Evolutionary conservation across 768 basidiomycete species (phyloP).

Genomic region (Boletus coccyginus): DNA sequence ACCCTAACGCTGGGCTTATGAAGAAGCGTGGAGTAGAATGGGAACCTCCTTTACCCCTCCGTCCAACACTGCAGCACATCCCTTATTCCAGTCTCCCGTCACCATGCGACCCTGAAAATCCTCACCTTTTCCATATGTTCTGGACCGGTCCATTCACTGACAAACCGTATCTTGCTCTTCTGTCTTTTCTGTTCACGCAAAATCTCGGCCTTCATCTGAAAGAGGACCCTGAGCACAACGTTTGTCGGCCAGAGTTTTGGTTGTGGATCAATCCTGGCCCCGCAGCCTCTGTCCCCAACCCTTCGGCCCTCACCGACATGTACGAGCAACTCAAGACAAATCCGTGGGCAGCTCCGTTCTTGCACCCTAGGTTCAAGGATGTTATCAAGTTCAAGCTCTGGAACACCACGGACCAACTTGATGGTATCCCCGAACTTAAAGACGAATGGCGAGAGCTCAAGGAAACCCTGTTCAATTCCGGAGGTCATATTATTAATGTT

Average conservation of each 20-base stretch:
- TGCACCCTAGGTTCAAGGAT: slow-evolving; percentile 89
- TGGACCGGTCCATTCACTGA: slow-evolving; percentile 99
- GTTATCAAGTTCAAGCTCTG: slow-evolving; percentile 94
- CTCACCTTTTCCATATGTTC: slow-evolving; percentile 96
- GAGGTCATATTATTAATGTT: slow-evolving; percentile 70
- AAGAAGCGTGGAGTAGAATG: slow-evolving; percentile 61
- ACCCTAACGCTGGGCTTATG: slow-evolving; percentile 52
- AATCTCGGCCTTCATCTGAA: slow-evolving; percentile 80
- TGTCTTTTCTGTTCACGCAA: slow-evolving; percentile 96
- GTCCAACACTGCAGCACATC: slow-evolving; percentile 49
- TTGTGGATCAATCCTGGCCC: slow-evolving; percentile 99
- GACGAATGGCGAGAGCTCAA: slow-evolving; percentile 82
- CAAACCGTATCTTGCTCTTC: slow-evolving; percentile 93
- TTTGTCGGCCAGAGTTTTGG: slow-evolving; percentile 93
- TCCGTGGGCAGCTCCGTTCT: slow-evolving; percentile 94
- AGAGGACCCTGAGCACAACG: slow-evolving; percentile 35
- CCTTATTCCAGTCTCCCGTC: slow-evolving; percentile 54
- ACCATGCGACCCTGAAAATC: slow-evolving; percentile 81
- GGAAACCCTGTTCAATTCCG: slow-evolving; percentile 84
- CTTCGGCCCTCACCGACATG: slow-evolving; percentile 79
- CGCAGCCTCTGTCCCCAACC: slow-evolving; percentile 85
- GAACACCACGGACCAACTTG: slow-evolving; percentile 98
- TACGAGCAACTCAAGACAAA: slow-evolving; percentile 75
- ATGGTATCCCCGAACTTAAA: slow-evolving; percentile 84
- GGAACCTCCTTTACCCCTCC: slow-evolving; percentile 51